A percentile compares a stretch with the other conserved stretches of the same genome.
These are phyloP conservation scores for Dictyostelium discoideum DNA, from an alignment of 78 protist genomes.

Conservation along the genomic window DNA sequence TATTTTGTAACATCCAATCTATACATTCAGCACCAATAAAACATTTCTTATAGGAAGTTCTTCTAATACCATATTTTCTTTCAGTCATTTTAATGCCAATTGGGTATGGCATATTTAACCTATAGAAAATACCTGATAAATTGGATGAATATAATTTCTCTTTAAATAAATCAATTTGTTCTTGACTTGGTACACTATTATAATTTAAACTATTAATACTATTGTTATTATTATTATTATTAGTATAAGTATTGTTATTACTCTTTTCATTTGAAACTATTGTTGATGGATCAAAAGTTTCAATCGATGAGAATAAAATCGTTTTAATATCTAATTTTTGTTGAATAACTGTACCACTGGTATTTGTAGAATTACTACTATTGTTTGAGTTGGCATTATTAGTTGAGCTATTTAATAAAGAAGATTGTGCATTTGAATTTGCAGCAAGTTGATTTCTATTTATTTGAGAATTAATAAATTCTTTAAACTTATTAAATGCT, in stretches of 20 bases:
- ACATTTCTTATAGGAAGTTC: constrained; percentile 35
- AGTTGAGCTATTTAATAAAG: background rate
- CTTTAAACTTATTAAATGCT: constrained; percentile 48
- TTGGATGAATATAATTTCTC: constrained; percentile 32
- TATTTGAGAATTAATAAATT: constrained; percentile 46
- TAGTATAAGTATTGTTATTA: background rate
- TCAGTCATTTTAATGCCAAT: constrained; percentile 50
- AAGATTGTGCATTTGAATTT: background rate
- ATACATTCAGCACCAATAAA: constrained; percentile 48
- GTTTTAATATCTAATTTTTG: background rate
- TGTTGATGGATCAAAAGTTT: background rate
- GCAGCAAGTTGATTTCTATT: background rate
- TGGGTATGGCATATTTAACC: constrained; percentile 36
- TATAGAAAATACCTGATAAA: constrained; percentile 24
- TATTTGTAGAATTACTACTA: background rate
- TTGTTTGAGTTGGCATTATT: background rate
- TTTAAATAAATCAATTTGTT: constrained; percentile 29
- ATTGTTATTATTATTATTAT: background rate
- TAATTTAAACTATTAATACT: background rate
- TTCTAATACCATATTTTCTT: constrained; percentile 36
- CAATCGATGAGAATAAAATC: background rate
- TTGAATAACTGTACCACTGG: background rate
- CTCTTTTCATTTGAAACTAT: background rate
- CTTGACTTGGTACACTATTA: constrained; percentile 2
- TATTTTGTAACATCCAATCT: constrained; percentile 66